phyloP scores from a whole-genome alignment of 2,329 filamentous ascomycete genomes.

The Hymenoscyphus albidus region DNA sequence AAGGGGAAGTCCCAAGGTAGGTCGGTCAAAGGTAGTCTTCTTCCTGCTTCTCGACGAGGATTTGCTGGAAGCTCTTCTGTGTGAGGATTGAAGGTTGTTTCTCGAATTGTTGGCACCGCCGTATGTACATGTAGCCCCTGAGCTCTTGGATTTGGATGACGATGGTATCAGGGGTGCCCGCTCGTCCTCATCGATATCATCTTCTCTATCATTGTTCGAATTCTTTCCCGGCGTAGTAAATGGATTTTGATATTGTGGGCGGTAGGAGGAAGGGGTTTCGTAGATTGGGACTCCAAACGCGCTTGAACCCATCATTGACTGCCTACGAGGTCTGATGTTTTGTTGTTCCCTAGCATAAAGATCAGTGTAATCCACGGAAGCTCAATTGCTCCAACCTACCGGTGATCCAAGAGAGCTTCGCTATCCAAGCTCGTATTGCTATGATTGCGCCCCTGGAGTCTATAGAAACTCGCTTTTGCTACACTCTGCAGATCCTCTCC shows the following conservation, averaged over 20 bases:
- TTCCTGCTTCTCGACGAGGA: conserved; percentile 44
- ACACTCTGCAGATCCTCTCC: conserved; percentile 25
- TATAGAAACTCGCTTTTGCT: conserved; percentile 44
- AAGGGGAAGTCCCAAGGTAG: conserved; percentile 21
- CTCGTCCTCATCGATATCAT: conserved; percentile 47
- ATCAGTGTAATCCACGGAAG: conserved; percentile 11
- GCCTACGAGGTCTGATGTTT: conserved; percentile 60
- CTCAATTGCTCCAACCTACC: conserved; percentile 45
- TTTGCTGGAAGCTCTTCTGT: conserved; percentile 33
- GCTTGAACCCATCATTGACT: conserved; percentile 45
- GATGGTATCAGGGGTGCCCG: conserved; percentile 51
- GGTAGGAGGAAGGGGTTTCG: conserved; percentile 35
- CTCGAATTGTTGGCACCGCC: conserved; percentile 9
- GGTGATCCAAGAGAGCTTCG: conserved; percentile 81
- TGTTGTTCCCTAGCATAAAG: conserved; percentile 35
- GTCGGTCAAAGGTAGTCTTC: conserved; percentile 32
- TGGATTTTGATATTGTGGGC: conserved; percentile 34
- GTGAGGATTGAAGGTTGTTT: conserved; percentile 34
- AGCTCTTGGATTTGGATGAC: conserved; percentile 37
- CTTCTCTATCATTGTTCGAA: conserved; percentile 48
- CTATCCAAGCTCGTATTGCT: conserved; percentile 89
- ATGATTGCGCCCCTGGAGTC: conserved; percentile 51
- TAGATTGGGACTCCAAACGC: conserved; percentile 36
- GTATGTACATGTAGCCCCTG: conserved; percentile 21
- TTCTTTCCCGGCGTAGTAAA: conserved; percentile 29